Evolutionary conservation across 2,329 filamentous ascomycete genomes (phyloP).

Genomic region (Fusarium sublunatum): DNA sequence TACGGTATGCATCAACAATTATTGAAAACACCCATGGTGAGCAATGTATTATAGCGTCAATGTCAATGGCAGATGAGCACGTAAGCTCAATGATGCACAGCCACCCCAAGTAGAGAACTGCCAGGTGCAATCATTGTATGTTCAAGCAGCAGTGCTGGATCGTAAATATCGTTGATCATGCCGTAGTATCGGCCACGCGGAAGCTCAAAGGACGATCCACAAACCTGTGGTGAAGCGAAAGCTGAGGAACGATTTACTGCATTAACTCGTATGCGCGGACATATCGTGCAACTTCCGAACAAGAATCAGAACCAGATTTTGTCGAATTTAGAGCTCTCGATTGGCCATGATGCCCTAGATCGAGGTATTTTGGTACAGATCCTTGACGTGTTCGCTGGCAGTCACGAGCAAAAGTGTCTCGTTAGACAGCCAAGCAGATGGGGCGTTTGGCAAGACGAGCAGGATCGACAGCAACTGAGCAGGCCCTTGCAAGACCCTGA

Average conservation of each 20-base stretch:
- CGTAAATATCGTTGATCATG: constrained; percentile 14
- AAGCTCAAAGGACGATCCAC: constrained; percentile 11
- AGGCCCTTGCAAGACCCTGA: constrained; percentile 29
- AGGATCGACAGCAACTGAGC: constrained; percentile 40
- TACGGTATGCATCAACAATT: constrained; percentile 14
- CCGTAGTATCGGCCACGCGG: constrained; percentile 4
- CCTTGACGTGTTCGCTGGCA: constrained; percentile 49
- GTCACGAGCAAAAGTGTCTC: constrained; percentile 44
- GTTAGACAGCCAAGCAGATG: constrained; percentile 38
- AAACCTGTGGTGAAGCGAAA: constrained; percentile 24
- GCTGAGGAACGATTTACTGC: constrained; percentile 37
- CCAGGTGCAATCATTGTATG: constrained; percentile 3
- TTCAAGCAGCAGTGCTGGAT: neutral
- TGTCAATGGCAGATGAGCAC: neutral
- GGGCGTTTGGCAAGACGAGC: constrained; percentile 31
- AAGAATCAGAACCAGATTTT: constrained; percentile 39
- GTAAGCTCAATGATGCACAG: neutral
- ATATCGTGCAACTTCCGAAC: constrained; percentile 41
- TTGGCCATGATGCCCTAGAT: constrained; percentile 34
- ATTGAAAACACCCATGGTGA: neutral
- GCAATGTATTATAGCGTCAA: constrained; percentile 5
- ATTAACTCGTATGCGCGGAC: constrained; percentile 39
- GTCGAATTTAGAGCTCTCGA: constrained; percentile 15
- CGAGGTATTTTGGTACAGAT: constrained; percentile 29
- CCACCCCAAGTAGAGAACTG: constrained; percentile 3